Percentiles rank a stretch among this genome's conserved stretches.
phyloP scores from a whole-genome alignment of 179 eudicot genomes.

The Drosera spatulata region DNA sequence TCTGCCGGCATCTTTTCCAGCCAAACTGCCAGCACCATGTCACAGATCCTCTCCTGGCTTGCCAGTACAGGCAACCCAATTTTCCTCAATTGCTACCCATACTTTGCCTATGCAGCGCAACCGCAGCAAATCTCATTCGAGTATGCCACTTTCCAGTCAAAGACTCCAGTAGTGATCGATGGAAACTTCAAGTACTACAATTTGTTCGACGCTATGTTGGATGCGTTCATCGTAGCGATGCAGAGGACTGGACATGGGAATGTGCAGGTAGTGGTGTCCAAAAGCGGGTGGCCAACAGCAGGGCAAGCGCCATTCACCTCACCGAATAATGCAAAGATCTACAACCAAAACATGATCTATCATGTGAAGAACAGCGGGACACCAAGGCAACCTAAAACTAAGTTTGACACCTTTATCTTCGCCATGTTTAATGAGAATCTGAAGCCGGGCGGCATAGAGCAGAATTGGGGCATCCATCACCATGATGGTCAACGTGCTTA shows the following conservation, averaged over 20 bases:
- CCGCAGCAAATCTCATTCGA: not conserved
- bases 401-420: too few relatives aligned
- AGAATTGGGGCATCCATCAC: too few relatives aligned
- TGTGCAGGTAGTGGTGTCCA: conserved; percentile 17
- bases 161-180: not conserved
- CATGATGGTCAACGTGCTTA: too few relatives aligned
- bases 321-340: conserved; percentile 18
- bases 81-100: not conserved
- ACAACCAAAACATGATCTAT: conserved; percentile 8
- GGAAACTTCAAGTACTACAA: conserved; percentile 7
- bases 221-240: conserved; percentile 12
- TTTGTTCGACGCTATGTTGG: conserved; percentile 21
- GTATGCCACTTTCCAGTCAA: conserved; percentile 1
- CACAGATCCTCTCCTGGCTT: too few relatives aligned
- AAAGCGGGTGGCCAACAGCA: conserved; percentile 27
- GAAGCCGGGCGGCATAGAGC: too few relatives aligned
- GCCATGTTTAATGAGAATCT: too few relatives aligned
- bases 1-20: too few relatives aligned
- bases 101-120: not conserved
- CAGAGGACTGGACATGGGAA: conserved; percentile 6
- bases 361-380: conserved; percentile 1
- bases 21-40: too few relatives aligned
- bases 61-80: too few relatives aligned
- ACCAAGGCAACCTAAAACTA: too few relatives aligned
- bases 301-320: conserved; percentile 8